Base-by-base conservation (phyloP, 495 filamentous ascomycete genomes). In the Neurospora sp. region DNA sequence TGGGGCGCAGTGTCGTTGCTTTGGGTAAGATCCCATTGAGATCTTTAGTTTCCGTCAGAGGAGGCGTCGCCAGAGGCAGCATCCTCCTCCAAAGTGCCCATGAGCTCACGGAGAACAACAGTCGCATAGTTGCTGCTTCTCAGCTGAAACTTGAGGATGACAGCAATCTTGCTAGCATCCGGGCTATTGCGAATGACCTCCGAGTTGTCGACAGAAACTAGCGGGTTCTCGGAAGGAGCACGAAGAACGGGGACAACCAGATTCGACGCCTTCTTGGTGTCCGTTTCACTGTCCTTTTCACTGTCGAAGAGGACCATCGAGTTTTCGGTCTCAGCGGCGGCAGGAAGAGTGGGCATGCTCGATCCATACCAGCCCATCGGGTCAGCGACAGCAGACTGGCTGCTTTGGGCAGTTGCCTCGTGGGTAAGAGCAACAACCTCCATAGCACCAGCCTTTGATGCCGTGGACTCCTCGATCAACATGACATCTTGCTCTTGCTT, bases 91-190 rank as follows among this genome's bases (percentile, higher is more conserved):
- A 8, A 18, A 35, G 76, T 76, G 66, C 81, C 81, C 81, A 83
- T 84, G 54, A 99, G 83, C 85, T 99, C 96, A 54, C 96, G 86
- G 75, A 99, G 84, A 10, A 93, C 96, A 87, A 99, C 92, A 3
- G 96, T 99, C 0, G 96, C 96, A 79, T 98, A 99, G 80, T 95
- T 93, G 80, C 93, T 95, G 2, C 90, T 88, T 31, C 90, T 91
- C 23, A 99, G 85, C 79, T 95, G 90, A 81, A 99, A 90, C 80
- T 91, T 97, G 72, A 98, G 79, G 14, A 97, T 86, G 3, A 97
- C 90, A 11, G 93, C 95, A 72, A 98, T 84, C 80, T 93, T 95
- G 72, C 79, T 76, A 12, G 79, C 78, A 6, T 75, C 70, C n/a
- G 77, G 75, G 54, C 78, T 71, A 20, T 75, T 69, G 9, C 54